Evolutionary conservation across 108 stramenopile species (phyloP), one percentile per base, ranked within the genome.

Genomic region (Pseudonitzschia pungens): DNA sequence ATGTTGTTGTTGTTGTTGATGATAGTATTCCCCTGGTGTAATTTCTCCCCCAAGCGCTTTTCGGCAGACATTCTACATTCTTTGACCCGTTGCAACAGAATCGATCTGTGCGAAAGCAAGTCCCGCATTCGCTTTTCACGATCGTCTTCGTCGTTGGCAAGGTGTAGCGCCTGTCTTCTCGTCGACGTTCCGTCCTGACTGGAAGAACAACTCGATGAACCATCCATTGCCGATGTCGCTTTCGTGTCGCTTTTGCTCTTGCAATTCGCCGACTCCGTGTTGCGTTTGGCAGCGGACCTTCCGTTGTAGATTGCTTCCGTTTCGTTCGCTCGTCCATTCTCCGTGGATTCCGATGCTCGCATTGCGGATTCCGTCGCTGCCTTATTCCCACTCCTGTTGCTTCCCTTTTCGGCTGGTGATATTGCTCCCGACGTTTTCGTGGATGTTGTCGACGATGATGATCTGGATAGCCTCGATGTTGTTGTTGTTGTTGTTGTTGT

Each of bases 41-140:
- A 4, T 66, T 43, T 48, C 54, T 67, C 54, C 60, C 60, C 60
- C 33, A 81, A 21, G 31, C 81, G 75, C 64, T 70, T 77, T 42
- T 73, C 69, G 14, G 81, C 71, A n/a, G 74, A 79, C n/a, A 12
- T 26, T 29, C 74, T 52, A 65, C 83, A 75, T 11, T 42, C 50
- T 31, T 62, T 71, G 28, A 81, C 66, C 54, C 84, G 68, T 21
- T 71, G 58, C 50, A 79, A 70, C 15, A 85, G 45, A 21, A 79
- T 60, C 40, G 28, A 50, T 66, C 84, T 42, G 60, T 85, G 84
- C 50, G 58, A 36, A 7, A 81, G 33, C 44, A 85, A 31, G 24
- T 56, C 73, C 12, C 55, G 71, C 20, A 83, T 52, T 53, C 69
- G 32, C 45, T 60, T 41, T 27, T 69, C 59, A 53, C 83, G 69